Evolutionary conservation across 148 eudicot species (phyloP).

Genomic region (Rhododendron ovatum): DNA sequence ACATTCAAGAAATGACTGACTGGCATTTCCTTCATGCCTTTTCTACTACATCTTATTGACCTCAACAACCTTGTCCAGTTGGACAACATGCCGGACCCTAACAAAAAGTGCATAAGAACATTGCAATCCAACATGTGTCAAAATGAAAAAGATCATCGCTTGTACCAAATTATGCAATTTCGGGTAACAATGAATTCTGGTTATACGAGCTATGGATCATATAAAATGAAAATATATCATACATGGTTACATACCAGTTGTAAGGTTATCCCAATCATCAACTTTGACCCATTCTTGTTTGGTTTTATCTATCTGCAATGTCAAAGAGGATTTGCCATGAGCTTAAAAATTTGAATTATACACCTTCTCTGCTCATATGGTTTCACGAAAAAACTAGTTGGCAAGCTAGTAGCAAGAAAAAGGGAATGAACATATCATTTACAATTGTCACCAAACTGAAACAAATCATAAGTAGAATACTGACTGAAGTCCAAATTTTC

Average conservation of each 20-base stretch:
- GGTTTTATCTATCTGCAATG: constrained; percentile 52
- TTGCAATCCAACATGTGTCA: background rate
- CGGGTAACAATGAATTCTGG: background rate
- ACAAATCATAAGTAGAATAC: background rate
- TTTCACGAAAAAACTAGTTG: background rate
- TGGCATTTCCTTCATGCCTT: background rate
- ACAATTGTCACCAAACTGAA: background rate
- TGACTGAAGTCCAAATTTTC: background rate
- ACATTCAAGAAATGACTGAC: background rate
- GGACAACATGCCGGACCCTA: background rate
- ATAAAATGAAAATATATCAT: background rate
- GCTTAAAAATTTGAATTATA: background rate
- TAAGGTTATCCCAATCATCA: constrained; percentile 67
- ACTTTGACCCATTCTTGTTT: constrained; percentile 74
- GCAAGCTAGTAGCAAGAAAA: background rate
- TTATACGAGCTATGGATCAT: background rate
- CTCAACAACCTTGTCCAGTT: background rate
- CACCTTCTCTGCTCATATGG: background rate
- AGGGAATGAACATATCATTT: background rate
- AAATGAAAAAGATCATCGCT: background rate
- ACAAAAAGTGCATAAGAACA: background rate
- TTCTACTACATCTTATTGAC: background rate
- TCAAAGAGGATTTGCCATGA: background rate
- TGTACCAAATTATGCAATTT: background rate
- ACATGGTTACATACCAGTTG: constrained; percentile 45